These are phyloP conservation scores for Angomonas ambiguus DNA, from an alignment of 208 protist species.

Conservation along the genomic window DNA sequence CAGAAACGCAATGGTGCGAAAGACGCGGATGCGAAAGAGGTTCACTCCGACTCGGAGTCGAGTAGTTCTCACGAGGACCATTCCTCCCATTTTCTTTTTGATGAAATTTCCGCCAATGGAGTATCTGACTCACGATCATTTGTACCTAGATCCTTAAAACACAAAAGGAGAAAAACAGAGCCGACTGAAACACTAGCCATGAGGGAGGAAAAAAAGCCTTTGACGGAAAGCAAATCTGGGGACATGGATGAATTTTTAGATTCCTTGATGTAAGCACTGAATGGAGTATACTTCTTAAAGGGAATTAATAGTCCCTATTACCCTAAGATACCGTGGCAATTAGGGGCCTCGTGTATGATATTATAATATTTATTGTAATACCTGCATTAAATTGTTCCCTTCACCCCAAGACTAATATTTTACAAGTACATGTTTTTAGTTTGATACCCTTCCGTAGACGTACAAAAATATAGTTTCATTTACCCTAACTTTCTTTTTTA, in stretches of 20 bases:
- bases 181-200: not conserved
- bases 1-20: constrained; percentile 5
- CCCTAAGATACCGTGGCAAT: too few relatives aligned
- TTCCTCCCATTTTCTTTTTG: not conserved
- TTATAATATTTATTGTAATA: too few relatives aligned
- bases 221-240: constrained; percentile 24
- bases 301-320: too few relatives aligned
- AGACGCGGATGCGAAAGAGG: not conserved
- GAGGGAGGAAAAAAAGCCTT: constrained; percentile 1
- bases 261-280: not conserved
- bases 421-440: too few relatives aligned
- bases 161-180: not conserved
- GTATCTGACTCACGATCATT: not conserved
- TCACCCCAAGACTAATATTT: too few relatives aligned
- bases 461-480: too few relatives aligned
- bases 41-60: not conserved
- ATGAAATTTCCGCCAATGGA: not conserved
- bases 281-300: not conserved
- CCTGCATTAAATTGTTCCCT: too few relatives aligned
- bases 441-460: too few relatives aligned
- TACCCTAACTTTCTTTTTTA: too few relatives aligned
- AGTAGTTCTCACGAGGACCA: not conserved
- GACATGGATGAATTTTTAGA: constrained; percentile 22
- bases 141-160: constrained; percentile 10
- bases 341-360: too few relatives aligned